Evolutionary conservation across 306 rosid species (phyloP), one percentile per base, ranked within the genome.

Genomic region (Malus domestica): DNA sequence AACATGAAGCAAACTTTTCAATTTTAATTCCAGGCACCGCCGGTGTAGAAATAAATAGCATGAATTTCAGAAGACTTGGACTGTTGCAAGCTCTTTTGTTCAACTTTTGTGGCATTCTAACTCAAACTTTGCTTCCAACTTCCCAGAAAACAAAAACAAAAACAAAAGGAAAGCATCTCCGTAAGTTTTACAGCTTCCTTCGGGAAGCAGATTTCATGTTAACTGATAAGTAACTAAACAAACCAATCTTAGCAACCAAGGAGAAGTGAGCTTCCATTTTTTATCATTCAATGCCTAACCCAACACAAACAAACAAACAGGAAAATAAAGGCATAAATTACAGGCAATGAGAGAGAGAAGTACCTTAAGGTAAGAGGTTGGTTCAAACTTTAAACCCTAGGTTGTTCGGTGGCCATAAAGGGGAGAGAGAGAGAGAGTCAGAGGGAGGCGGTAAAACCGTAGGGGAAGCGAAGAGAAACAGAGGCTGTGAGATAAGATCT

Each of bases 321-420:
- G 67, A 29, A 10, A 1, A 23, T 11, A 20, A 66, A 22, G 19
- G 55, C 51, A 65, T 8, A 4, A 19, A 6, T 64, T 61, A 9
- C 13, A 19, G 80, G n/a, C 38, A 27, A 74, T 2, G 55, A 51
- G 46, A 30, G n/a, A 57, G 66, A 74, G 42, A 7, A 49, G 23
- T 52, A 62, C 81, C 73, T 45, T 27, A 32, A 32, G 20, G 44
- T 35, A n/a, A 70, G 35, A 67, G 79, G 68, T 68, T 40, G n/a
- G 10, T 63, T 67, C 63, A 60, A 68, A 70, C 71, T 63, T 67
- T 57, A 60, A 76, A 70, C 68, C 78, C 81, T 65, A 77, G 79
- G 68, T 74, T 78, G 61, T 74, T 54, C 68, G 46, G 73, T 19
- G 83, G 74, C 82, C 86, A 75, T 77, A 73, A 32, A 54, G 45